Percentiles rank a stretch among this genome's conserved stretches.
phyloP scores from a whole-genome alignment of 108 stramenopile species.

The Cyclotella atomus region DNA sequence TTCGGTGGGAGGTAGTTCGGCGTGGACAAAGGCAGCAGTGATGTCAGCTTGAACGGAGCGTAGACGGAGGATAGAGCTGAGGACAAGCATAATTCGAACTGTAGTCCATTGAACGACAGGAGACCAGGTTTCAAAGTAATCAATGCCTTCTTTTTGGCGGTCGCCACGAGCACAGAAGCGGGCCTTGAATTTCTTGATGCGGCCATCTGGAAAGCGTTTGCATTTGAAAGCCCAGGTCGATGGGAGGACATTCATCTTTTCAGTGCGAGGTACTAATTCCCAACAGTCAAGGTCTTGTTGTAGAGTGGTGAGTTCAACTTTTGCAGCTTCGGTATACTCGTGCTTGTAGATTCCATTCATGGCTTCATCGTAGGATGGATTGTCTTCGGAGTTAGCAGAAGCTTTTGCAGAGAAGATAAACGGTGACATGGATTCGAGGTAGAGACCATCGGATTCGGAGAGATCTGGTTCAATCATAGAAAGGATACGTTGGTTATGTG shows the following conservation, averaged over 20 bases:
- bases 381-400: background rate
- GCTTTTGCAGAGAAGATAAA: background rate
- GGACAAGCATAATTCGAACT: slow-evolving; percentile 23
- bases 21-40: slow-evolving; percentile 57
- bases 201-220: slow-evolving; percentile 53
- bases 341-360: background rate
- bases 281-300: slow-evolving; percentile 1
- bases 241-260: background rate
- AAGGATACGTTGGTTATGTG: background rate
- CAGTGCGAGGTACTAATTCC: background rate
- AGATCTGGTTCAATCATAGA: background rate
- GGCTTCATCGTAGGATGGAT: background rate
- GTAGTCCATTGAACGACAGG: slow-evolving; percentile 53
- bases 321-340: background rate
- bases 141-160: slow-evolving; percentile 25
- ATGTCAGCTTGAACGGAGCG: slow-evolving; percentile 28
- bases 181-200: slow-evolving; percentile 52
- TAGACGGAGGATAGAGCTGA: slow-evolving; percentile 2
- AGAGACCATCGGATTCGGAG: background rate
- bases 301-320: background rate
- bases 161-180: slow-evolving; percentile 53
- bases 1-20: slow-evolving; percentile 29
- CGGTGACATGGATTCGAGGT: background rate
- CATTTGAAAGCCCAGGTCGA: slow-evolving; percentile 18
- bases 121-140: slow-evolving; percentile 42